Evolutionary conservation across 192 early-diverging fungal genomes (phyloP), one percentile per base, ranked within the genome.

Genomic region (Blastocladiella britannica): DNA sequence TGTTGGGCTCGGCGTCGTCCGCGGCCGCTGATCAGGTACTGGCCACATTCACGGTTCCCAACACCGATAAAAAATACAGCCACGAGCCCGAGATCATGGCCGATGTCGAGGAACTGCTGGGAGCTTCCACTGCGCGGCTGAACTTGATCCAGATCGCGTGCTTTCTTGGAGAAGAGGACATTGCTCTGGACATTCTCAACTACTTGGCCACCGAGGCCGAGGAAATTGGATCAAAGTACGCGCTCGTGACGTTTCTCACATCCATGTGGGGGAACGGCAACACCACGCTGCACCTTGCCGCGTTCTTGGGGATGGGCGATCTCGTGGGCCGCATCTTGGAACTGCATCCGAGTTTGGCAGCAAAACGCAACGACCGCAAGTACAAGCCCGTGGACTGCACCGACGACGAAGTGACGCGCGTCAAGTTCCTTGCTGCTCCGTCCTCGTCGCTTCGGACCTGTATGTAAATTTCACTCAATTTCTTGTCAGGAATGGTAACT

Each of bases 381-480:
- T 80, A 82, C 58, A 73, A 72, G 56, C 81, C 81, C 4, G 81
- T 82, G 9, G 81, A 82, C 55, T 82, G 81, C 59, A 71, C 78
- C 25, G 77, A 79, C 53, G 79, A 81, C 57, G 72, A 81, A 30
- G 68, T 72, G 20, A 81, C 78, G 28, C 53, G 22, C 26, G 56
- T 31, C 25, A 51, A 64, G 15, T 68, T 68, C 43, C 27, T 60
- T 47, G 64, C 63, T 22, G 37, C 37, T 9, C 37, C 37, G 15
- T 6, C 15, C 56, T 67, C 6, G 64, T 63, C 9, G 65, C 63
- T 60, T 62, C 62, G 60, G 59, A 28, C 15, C 25, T 28, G 8
- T 3, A 47, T 6, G 15, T 29, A n/a, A 12, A 26, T 15, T 28
- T 15, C 22, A 52, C 12, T 30, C 27, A 29, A 31, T 18, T 22